Base-by-base conservation (phyloP, 163 green algal genomes). In the Scenedesmus sp. region DNA sequence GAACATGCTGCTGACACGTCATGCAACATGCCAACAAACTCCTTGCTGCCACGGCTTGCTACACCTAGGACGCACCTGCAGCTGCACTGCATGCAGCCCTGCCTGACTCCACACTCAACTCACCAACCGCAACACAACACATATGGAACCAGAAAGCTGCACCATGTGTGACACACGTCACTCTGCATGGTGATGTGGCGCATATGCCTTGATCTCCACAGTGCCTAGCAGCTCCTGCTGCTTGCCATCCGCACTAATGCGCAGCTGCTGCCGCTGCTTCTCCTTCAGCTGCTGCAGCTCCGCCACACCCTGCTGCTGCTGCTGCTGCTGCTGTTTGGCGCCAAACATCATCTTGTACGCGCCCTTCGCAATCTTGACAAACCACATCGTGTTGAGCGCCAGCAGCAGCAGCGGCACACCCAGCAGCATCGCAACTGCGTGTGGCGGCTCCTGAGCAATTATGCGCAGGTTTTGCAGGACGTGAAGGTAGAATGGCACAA, bases 341-440 rank as follows among this genome's bases (percentile, higher is more conserved):
- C 23, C n/a, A 52, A 91, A 87, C 23, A 88, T 60, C 79, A 92
- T 26, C 62, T 92, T 92, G 81, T 88, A 89, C 7, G 88, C 88
- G 16, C 88, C 88, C 26, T 55, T 87, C 15, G 89, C 88, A 84
- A 92, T 92, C 81, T 92, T 92, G 8, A 84, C 23, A 76, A 92
- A 92, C 88, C 88, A 92, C 62, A 88, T 59, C 1, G 77, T 84
- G 64, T 92, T 92, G 8, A 92, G 81, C 23, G 2, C 88, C 20
- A 84, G 18, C 88, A 92, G 81, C 88, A 92, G 46, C 54, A 88
- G 54, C 23, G 88, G 88, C 34, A 92, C 88, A 46, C 88, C 88
- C 1, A 92, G 54, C 81, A 92, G 81, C 54, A 92, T 73, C 54
- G 85, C 79, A 9, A 74, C 12, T 16, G 81, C 88, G 46, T 92